These are phyloP conservation scores for Oxytropis ochrocephala DNA, from an alignment of 306 rosid genomes.

Conservation along the genomic window DNA sequence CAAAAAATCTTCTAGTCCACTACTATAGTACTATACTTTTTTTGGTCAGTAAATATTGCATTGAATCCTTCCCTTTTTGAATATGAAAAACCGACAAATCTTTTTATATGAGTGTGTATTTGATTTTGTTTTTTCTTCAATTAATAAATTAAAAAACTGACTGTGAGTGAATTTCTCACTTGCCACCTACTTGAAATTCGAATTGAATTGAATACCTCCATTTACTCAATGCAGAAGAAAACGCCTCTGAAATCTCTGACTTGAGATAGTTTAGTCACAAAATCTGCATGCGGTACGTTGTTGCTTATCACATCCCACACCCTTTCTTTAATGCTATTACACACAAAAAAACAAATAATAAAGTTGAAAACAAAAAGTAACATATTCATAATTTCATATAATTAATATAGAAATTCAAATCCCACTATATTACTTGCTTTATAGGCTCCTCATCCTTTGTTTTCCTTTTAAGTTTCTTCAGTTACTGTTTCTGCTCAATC, in stretches of 20 bases:
- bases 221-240: conserved; percentile 18
- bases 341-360: too few species aligned
- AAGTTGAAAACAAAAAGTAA: neutral
- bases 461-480: conserved; percentile 21
- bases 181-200: neutral
- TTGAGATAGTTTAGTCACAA: conserved; percentile 77
- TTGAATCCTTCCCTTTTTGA: too few species aligned
- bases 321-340: conserved; percentile 27
- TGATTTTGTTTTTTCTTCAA: neutral
- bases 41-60: neutral
- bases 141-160: neutral
- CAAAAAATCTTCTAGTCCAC: neutral
- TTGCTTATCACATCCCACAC: conserved; percentile 54
- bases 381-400: too few species aligned
- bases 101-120: neutral
- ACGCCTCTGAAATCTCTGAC: conserved; percentile 72
- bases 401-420: too few species aligned
- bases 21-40: neutral
- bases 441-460: conserved; percentile 19
- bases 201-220: neutral
- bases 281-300: conserved; percentile 81
- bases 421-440: conserved; percentile 16
- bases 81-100: neutral
- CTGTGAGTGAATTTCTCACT: neutral
- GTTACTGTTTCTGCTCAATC: conserved; percentile 30